phyloP scores from a whole-genome alignment of 2,329 filamentous ascomycete species.

The Phialocephala subalpina region DNA sequence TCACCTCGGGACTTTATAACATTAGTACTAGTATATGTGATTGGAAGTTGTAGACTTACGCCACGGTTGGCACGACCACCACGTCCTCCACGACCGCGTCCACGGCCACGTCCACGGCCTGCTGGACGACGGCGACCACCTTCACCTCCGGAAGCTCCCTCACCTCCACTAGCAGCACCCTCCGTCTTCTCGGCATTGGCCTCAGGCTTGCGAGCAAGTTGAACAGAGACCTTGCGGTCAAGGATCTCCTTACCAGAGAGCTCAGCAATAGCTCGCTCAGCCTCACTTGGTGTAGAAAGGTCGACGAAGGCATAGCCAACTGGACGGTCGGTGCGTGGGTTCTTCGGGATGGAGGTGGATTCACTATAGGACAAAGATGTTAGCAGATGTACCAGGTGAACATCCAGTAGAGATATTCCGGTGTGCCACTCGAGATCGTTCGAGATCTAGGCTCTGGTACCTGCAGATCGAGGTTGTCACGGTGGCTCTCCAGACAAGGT shows the following conservation, averaged over 20 bases:
- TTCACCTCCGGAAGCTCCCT: slow-evolving; percentile 72
- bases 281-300: slow-evolving; percentile 91
- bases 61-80: slow-evolving; percentile 67
- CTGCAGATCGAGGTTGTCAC: slow-evolving; percentile 15
- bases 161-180: slow-evolving; percentile 73
- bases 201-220: slow-evolving; percentile 98
- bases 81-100: slow-evolving; percentile 73
- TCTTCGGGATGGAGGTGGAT: slow-evolving; percentile 98
- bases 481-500: slow-evolving; percentile 8
- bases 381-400: slow-evolving; percentile 40
- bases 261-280: slow-evolving; percentile 92
- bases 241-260: slow-evolving; percentile 98
- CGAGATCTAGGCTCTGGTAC: neutral
- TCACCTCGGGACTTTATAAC: slow-evolving; percentile 38
- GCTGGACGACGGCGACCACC: slow-evolving; percentile 69
- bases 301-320: slow-evolving; percentile 99
- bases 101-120: slow-evolving; percentile 72
- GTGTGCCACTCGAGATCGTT: neutral
- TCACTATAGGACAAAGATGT: slow-evolving; percentile 68
- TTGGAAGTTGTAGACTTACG: slow-evolving; percentile 56
- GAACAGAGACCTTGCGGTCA: slow-evolving; percentile 98
- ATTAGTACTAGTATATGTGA: slow-evolving; percentile 28
- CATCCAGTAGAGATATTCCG: neutral
- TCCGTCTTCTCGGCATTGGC: slow-evolving; percentile 79
- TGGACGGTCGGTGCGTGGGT: slow-evolving; percentile 97